Percentiles rank a stretch among this genome's conserved stretches.
Evolutionary conservation across 179 eudicot genomes (phyloP).

Genomic region (Corrigiola litoralis): DNA sequence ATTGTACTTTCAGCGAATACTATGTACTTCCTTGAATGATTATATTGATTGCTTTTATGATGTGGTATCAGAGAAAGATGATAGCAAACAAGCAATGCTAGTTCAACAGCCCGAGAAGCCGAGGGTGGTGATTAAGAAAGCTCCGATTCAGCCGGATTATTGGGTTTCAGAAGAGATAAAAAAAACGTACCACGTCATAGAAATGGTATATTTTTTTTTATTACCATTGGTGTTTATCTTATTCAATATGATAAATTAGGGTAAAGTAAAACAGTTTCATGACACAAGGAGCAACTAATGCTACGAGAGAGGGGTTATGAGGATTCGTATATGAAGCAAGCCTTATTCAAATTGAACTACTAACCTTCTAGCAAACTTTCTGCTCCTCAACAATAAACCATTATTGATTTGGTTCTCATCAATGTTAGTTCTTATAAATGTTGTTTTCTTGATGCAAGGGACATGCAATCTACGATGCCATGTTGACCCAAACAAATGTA

Average conservation of each 20-base stretch:
- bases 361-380: too few species aligned
- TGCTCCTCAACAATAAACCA: too few species aligned
- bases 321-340: not conserved
- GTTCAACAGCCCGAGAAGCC: conserved; percentile 35
- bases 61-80: not conserved
- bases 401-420: not conserved
- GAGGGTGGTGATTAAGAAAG: conserved; percentile 66
- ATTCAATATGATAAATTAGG: not conserved
- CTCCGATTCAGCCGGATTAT: conserved; percentile 74
- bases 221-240: not conserved
- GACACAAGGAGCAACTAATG: not conserved
- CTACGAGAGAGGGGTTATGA: not conserved
- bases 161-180: conserved; percentile 66
- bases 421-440: not conserved
- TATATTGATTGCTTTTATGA: not conserved
- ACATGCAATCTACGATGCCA: conserved; percentile 80
- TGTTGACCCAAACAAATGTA: conserved; percentile 90
- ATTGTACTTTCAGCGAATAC: not conserved
- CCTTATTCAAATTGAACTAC: too few species aligned
- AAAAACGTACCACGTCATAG: conserved; percentile 63
- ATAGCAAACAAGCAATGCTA: not conserved
- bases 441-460: conserved; percentile 39
- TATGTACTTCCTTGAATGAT: not conserved
- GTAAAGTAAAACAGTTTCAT: not conserved
- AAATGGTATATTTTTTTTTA: conserved; percentile 37